Base-by-base conservation (phyloP, 164 flowering plant species). In the Kalanchoe fedtschenkoi region DNA sequence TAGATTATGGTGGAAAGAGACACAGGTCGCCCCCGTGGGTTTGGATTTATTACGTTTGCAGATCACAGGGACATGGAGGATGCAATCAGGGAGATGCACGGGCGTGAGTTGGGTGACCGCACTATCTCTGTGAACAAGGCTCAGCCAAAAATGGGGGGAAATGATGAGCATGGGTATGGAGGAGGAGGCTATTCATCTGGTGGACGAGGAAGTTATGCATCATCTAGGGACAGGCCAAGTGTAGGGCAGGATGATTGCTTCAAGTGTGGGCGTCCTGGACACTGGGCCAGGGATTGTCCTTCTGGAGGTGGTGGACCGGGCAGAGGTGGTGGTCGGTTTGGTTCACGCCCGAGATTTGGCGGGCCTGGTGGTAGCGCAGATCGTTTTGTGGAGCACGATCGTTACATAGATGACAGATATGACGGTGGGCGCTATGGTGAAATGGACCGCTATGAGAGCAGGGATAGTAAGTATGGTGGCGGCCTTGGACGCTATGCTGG, bases 221-320 rank as follows among this genome's bases (percentile, higher is more conserved):
- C n/a, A n/a, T 77, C 84, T 56, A 83, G 86, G 47, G 91, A 87
- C 67, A 72, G 86, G 68, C 42, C 79, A 24, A 76, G 42, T n/a
- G 89, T 87, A 22, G 80, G 75, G 44, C 65, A 60, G 59, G 77
- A 80, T 75, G 96, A 90, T 11, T 95, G 99, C 81, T 95, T 91
- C 75, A 91, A 80, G 76, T 95, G 99, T 79, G 99, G 97, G 4
- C 86, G 99, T n/a, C 76, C 79, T 2, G 99, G 99, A 2, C 97
- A 95, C 60, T 91, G 92, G 92, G 96, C 97, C 19, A 78, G 99
- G 26, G 99, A 93, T 39, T 93, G 97, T 66, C 97, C 96, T 22
- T 79, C 88, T 14, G 83, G 76, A 34, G 85, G 79, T 54, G 91
- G 96, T 62, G 90, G 78, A 21, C 77, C 82, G 4, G 90, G 78